Evolutionary conservation across 495 filamentous ascomycete species (phyloP).

Genomic region (Geoglossum glabrum): DNA sequence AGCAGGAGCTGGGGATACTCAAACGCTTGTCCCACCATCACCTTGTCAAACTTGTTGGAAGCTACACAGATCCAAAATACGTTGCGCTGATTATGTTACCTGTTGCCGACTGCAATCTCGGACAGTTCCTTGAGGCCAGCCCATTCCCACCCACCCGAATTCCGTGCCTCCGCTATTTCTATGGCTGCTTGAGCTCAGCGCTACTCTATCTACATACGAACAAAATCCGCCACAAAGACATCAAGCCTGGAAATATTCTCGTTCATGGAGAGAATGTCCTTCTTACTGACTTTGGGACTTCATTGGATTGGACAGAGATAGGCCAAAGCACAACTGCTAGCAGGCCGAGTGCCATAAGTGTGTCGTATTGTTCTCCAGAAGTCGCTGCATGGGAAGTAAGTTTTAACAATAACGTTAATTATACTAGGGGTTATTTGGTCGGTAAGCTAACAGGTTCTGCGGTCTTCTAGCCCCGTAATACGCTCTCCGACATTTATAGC

Average conservation of each 20-base stretch:
- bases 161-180: background rate
- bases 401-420: background rate
- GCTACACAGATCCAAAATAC: slow-evolving; percentile 1
- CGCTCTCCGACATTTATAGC: background rate
- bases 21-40: background rate
- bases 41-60: background rate
- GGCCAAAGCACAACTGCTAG: background rate
- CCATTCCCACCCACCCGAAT: background rate
- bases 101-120: background rate
- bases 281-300: background rate
- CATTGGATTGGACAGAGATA: background rate
- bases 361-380: background rate
- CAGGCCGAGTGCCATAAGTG: background rate
- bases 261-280: background rate
- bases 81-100: background rate
- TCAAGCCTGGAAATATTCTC: slow-evolving; percentile 3
- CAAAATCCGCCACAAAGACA: slow-evolving; percentile 1
- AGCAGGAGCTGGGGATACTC: background rate
- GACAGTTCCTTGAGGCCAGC: background rate
- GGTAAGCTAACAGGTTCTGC: background rate
- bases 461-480: background rate
- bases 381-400: background rate
- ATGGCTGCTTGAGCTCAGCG: background rate
- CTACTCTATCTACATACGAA: background rate
- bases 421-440: too few relatives aligned